Evolutionary conservation across 805 yeast genomes (phyloP), one percentile per base, ranked within the genome.

Genomic region (Pichia cephalocereana): DNA sequence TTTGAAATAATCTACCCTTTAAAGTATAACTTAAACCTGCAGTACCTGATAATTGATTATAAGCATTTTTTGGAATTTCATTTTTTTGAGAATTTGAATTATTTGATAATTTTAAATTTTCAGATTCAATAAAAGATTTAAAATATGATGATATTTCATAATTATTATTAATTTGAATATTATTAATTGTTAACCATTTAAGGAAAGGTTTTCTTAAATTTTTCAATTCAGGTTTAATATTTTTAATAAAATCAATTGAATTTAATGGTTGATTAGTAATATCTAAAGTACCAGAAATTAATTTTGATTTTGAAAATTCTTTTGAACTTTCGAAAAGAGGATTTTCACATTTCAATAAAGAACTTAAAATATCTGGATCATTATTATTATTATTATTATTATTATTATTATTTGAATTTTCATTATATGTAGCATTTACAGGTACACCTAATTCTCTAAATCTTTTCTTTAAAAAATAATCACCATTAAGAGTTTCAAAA

Each of bases 11-110:
- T 61, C 87, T 75, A 8, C 95, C 95, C 49, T 72, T 75, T 52
- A 83, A 74, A 38, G 70, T 71, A 57, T 86, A 87, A 2, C 86
- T 75, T 51, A 86, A 71, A 8, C 96, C 96, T 30, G 84, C 95
- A 8, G 85, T 77, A 32, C 89, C 95, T 46, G 82, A 58, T 15
- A 60, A 52, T 48, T 54, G 51, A 15, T 58, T 52, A 17, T 50
- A 45, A 47, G 61, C 53, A 27, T 53, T 38, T 42, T 53, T 42
- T 14, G 63, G 58, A 36, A 60, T 52, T 8, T 12, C n/a, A 31
- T 19, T 42, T 45, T 37, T 41, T 19, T n/a, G n/a, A n/a, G n/a
- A n/a, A 19, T 19, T 19, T 19, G 23, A 2, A 19, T 39, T 44
- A 43, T 37, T 50, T 38, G 43, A 51, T 34, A 53, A 30, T 31